Conservation (phyloP, 495 filamentous ascomycete species). For the Haplographium delicatum region DNA sequence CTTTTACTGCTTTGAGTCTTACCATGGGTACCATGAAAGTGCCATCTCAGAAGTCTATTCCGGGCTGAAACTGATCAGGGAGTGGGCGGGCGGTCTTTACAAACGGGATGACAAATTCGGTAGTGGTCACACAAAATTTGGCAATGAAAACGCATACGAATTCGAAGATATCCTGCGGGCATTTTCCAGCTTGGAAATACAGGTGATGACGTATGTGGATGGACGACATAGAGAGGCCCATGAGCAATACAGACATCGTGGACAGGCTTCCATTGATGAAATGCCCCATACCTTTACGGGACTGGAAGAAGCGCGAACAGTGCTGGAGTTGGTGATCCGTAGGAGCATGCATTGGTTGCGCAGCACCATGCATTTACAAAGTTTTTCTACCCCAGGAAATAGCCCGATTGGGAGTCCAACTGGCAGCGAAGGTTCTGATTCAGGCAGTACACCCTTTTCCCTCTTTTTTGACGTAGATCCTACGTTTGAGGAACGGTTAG, state of each 20-base stretch:
- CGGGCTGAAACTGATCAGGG: constrained; percentile 17
- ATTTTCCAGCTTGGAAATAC: constrained; percentile 11
- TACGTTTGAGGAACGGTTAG: constrained; percentile 9
- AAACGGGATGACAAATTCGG: constrained; percentile 4
- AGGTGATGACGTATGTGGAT: constrained; percentile 15
- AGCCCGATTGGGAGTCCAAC: background rate
- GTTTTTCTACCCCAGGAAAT: constrained; percentile 3
- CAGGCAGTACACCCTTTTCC: background rate
- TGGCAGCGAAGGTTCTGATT: background rate
- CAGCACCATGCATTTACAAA: constrained; percentile 19
- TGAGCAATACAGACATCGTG: constrained; percentile 14
- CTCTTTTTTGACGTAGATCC: constrained; percentile 17
- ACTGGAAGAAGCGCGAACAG: constrained; percentile 4
- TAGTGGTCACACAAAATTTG: background rate
- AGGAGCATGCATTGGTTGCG: constrained; percentile 22
- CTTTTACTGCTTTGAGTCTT: constrained; percentile 18
- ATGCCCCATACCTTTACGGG: constrained; percentile 8
- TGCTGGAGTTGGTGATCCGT: constrained; percentile 11
- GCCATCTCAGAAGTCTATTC: constrained; percentile 12
- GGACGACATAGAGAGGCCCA: constrained; percentile 10
- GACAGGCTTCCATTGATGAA: constrained; percentile 11
- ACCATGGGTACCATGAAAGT: constrained; percentile 14
- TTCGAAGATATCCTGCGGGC: constrained; percentile 13
- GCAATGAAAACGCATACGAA: constrained; percentile 6
- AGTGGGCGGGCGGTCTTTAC: constrained; percentile 15